phyloP scores from a whole-genome alignment of 2,329 filamentous ascomycete species.

The Trichoderma afroharzianum region DNA sequence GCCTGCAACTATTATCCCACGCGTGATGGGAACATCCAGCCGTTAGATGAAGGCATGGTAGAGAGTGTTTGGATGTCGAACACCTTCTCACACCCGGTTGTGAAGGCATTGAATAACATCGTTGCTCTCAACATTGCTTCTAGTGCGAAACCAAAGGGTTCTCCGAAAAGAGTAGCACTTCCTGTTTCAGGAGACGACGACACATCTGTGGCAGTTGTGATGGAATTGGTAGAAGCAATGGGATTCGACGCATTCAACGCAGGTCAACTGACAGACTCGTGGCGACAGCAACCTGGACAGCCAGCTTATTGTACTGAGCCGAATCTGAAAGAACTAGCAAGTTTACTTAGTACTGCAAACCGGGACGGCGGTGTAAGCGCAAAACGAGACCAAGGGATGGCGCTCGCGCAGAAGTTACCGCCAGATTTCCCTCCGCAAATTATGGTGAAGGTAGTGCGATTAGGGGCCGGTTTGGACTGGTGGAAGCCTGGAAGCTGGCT shows the following conservation, averaged over 20 bases:
- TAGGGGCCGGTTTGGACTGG: not conserved
- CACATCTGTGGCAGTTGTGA: not conserved
- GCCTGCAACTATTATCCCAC: not conserved
- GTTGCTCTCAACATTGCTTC: not conserved
- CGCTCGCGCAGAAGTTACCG: not conserved
- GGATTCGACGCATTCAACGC: not conserved
- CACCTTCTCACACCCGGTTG: not conserved
- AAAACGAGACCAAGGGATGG: not conserved
- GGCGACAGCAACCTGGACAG: not conserved
- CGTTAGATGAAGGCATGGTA: not conserved
- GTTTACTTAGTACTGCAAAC: not conserved
- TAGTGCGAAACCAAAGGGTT: not conserved
- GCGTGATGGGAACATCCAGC: not conserved
- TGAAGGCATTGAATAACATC: not conserved
- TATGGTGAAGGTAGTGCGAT: not conserved
- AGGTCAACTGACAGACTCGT: not conserved
- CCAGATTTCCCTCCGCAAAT: not conserved
- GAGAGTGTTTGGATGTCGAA: not conserved
- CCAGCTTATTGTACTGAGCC: not conserved
- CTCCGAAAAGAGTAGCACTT: not conserved
- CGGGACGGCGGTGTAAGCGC: not conserved
- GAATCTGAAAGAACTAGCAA: not conserved
- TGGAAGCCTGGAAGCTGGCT: not conserved
- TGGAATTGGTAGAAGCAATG: not conserved
- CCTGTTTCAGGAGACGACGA: not conserved